Evolutionary conservation across 352 stramenopile species (phyloP), one percentile per base, ranked within the genome.

Genomic region (Globisporangium sylvaticum): DNA sequence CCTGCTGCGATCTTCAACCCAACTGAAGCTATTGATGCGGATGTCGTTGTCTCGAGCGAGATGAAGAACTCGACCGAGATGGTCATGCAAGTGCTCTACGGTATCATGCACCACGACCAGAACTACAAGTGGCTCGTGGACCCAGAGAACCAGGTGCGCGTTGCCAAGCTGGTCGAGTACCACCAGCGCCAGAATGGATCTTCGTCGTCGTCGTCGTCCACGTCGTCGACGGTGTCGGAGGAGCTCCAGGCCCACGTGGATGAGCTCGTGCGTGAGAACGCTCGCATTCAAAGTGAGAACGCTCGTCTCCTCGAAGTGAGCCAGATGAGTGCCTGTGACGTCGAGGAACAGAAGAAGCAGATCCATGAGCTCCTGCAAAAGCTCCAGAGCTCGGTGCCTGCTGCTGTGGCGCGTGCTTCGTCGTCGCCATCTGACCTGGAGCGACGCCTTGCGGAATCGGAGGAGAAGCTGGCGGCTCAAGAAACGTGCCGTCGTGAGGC

Each of bases 241-340:
- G 81, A 85, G 27, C 75, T 91, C 25, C 81, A 80, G 12, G 74
- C 73, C 0, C 79, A 92, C 31, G 73, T 90, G 61, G 80, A 90
- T 62, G 52, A 81, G 61, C 61, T 90, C 34, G 72, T 89, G 18
- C 75, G 73, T 18, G 80, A 92, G 66, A 91, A 89, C 53, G 58
- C 81, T 15, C 78, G 81, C 71, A 84, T 88, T 9, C 74, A 87
- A 48, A 79, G 77, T 4, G 78, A 91, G 66, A 90, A 90, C 44
- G 66, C 66, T 10, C 74, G 71, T n/a, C 69, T 81, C 20, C 52
- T 46, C 0, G 80, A 87, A 18, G 27, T 72, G 34, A 78, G 62
- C 10, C 58, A 79, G 53, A 79, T 78, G 72, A 79, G 62, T 59
- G 58, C 50, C 5, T 73, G 67, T 44, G 72, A 82, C 34, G 65